A percentile compares a stretch with the other conserved stretches of the same genome.
These are phyloP conservation scores for Filosporella fistucella DNA, from an alignment of 495 filamentous ascomycete species.

Conservation along the genomic window DNA sequence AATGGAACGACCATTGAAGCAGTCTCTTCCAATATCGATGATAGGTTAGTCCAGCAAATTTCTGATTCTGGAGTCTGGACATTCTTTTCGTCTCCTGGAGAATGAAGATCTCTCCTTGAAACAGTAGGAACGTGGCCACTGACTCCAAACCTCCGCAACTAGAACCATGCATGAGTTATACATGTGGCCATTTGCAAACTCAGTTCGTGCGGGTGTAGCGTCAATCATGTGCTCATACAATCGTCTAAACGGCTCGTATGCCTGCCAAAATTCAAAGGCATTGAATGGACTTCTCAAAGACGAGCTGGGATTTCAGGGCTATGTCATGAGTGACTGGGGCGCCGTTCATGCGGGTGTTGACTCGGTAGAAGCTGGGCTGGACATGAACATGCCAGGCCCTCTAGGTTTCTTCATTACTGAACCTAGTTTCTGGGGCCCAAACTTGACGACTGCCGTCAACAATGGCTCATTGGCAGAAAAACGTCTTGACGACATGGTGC, in stretches of 20 bases:
- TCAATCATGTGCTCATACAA: conserved; percentile 71
- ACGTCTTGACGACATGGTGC: conserved; percentile 86
- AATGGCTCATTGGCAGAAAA: conserved; percentile 48
- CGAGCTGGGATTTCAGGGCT: conserved; percentile 65
- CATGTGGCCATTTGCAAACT: conserved; percentile 67
- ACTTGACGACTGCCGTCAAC: conserved; percentile 38
- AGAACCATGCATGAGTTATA: conserved; percentile 70
- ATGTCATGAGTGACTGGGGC: conserved; percentile 63
- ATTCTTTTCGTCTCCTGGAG: too few relatives aligned
- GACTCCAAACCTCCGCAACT: too few relatives aligned
- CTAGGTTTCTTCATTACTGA: conserved; percentile 63
- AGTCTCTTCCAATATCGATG: conserved; percentile 56
- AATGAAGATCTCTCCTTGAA: too few relatives aligned
- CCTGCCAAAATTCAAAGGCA: conserved; percentile 57
- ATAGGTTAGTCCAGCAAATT: too few relatives aligned
- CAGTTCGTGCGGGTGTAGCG: conserved; percentile 54
- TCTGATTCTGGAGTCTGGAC: too few relatives aligned
- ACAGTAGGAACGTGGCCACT: too few relatives aligned
- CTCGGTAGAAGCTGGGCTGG: conserved; percentile 74
- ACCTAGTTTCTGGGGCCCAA: conserved; percentile 44
- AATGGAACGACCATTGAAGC: too few relatives aligned
- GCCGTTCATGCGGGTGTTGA: conserved; percentile 51
- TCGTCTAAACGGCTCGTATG: conserved; percentile 60
- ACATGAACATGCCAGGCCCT: conserved; percentile 81
- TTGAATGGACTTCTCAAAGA: conserved; percentile 61